A percentile compares a stretch with the other conserved stretches of the same genome.
These are phyloP conservation scores for Cutaneotrichosporon cutaneum DNA, from an alignment of 1,284 basidiomycete genomes.

Conservation along the genomic window DNA sequence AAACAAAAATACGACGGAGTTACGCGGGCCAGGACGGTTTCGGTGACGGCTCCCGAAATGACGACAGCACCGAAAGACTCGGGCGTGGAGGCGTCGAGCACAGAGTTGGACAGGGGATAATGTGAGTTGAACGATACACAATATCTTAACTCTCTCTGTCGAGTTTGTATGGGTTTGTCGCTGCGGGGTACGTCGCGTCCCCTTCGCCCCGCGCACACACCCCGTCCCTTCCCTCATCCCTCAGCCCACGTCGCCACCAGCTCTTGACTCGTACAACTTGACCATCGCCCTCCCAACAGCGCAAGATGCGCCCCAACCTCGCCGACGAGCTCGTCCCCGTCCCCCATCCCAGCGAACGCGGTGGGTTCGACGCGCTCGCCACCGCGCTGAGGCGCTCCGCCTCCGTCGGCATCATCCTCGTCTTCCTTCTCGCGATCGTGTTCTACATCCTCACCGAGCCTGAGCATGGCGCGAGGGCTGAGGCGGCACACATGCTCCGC, in stretches of 20 bases:
- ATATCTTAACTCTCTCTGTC: too few species aligned
- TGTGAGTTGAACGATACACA: too few species aligned
- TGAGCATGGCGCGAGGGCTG: not conserved
- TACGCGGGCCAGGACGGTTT: not conserved
- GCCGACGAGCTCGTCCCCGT: slow-evolving; percentile 43
- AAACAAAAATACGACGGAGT: slow-evolving; percentile 1
- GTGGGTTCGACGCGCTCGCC: slow-evolving; percentile 11
- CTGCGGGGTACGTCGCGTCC: too few species aligned
- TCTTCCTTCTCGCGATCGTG: slow-evolving; percentile 42
- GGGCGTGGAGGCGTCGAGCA: too few species aligned
- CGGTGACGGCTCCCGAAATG: not conserved
- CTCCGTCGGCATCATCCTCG: slow-evolving; percentile 40
- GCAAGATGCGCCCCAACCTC: slow-evolving; percentile 22
- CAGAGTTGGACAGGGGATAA: too few species aligned
- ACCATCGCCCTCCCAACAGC: not conserved
- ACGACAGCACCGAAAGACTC: not conserved
- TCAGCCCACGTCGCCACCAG: not conserved
- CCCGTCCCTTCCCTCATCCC: not conserved
- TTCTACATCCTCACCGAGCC: slow-evolving; percentile 35
- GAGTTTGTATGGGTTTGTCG: too few species aligned
- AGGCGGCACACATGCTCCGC: slow-evolving; percentile 1
- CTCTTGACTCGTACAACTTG: not conserved
- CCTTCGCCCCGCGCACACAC: not conserved
- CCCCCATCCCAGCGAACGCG: slow-evolving; percentile 11
- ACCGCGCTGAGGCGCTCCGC: slow-evolving; percentile 34